Base-by-base conservation (phyloP, 2,329 filamentous ascomycete genomes). In the Ceratocystis lukuohia region DNA sequence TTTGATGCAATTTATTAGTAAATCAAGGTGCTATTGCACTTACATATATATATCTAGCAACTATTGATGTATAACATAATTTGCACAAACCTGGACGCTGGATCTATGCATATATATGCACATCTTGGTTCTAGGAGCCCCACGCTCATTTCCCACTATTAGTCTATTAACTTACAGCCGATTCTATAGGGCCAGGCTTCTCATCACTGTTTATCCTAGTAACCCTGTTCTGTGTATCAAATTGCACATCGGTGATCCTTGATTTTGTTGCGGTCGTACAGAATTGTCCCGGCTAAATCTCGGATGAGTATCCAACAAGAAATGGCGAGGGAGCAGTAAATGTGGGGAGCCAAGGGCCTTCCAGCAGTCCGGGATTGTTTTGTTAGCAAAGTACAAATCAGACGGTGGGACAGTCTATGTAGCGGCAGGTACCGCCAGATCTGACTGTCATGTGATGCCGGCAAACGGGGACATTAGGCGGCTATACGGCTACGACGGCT, bases 311-410 rank as follows among this genome's bases (percentile, higher is more conserved):
- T 41, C 10, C 10, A 41, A 4, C 37, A 41, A 12, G 10, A 41
- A 3, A 3, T 41, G 37, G 37, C 3, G 37, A 41, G 37, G 37
- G 37, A 5, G 12, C 10, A 4, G 37, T 15, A 41, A 41, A 41
- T 41, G 10, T 41, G 37, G 37, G 12, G 37, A 41, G 37, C 10
- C 12, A 41, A 41, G 37, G 37, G 37, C 33, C 66, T 64, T 64
- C 66, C 66, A 57, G 66, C 50, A 64, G 66, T 65, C 66, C 62
- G 66, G 46, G 62, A 41, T 57, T 41, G 17, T 12, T 10, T 45
- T 64, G 46, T 53, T 64, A 53, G 30, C 44, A 53, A 41, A 10
- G 20, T 63, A 63, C 44, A 8, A 22, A n/a, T 28, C 20, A 53
- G 10, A 17, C 20, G 5, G 41, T 50, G 6, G 25, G 56, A 2